phyloP scores from a whole-genome alignment of 305 asterid genomes.

The Rubia balearica region DNA sequence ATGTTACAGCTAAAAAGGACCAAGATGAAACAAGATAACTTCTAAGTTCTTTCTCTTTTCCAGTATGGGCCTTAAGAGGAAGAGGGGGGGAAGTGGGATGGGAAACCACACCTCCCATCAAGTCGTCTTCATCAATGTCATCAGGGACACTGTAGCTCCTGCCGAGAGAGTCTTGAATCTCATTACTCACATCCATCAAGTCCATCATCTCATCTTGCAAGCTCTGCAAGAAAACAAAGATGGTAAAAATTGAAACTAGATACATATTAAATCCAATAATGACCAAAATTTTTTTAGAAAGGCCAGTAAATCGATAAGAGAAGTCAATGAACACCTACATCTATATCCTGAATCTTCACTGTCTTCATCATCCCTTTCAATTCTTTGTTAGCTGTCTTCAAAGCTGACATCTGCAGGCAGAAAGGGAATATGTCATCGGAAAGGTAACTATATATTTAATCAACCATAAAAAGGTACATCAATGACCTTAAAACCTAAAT shows the following conservation, averaged over 20 bases:
- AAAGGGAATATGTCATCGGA: constrained; percentile 16
- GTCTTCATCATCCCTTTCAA: constrained; percentile 99
- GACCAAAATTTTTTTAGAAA: background rate
- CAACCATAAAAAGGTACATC: background rate
- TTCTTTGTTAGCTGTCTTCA: constrained; percentile 90
- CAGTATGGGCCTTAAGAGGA: background rate
- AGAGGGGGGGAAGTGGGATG: background rate
- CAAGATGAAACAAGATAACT: background rate
- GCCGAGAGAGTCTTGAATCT: constrained; percentile 95
- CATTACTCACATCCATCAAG: constrained; percentile 94
- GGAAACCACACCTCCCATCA: constrained; percentile 69
- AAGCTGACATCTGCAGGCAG: constrained; percentile 78
- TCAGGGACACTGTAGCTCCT: constrained; percentile 92
- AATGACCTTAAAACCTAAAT: constrained; percentile 17
- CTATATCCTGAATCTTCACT: constrained; percentile 92
- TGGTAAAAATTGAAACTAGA: constrained; percentile 13
- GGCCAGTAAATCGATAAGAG: background rate
- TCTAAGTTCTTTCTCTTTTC: background rate
- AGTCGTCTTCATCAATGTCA: constrained; percentile 93
- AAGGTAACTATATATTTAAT: constrained; percentile 13
- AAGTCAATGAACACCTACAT: constrained; percentile 41
- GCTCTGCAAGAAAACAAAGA: constrained; percentile 36
- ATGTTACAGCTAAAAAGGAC: background rate
- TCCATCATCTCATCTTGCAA: constrained; percentile 99
- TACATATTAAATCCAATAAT: constrained; percentile 2